These are phyloP conservation scores for Salmacisia buchloeana DNA, from an alignment of 1,284 basidiomycete species.

Conservation along the genomic window DNA sequence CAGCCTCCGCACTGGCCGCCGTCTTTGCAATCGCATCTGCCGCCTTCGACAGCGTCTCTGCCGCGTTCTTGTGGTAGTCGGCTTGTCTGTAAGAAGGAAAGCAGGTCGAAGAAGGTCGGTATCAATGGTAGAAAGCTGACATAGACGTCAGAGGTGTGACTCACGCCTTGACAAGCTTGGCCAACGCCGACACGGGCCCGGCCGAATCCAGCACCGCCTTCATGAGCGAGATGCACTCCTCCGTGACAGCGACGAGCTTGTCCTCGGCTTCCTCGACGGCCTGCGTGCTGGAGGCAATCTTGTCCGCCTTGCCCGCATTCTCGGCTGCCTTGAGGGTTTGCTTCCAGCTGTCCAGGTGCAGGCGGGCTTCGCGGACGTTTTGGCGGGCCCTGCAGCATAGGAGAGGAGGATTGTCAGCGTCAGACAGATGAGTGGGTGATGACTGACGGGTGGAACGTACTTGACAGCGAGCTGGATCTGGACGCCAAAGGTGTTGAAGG, in stretches of 20 bases:
- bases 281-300: slow-evolving; percentile 10
- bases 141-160: slow-evolving; percentile 44
- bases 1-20: slow-evolving; percentile 18
- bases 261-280: slow-evolving; percentile 51
- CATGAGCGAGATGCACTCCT: slow-evolving; percentile 96
- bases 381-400: slow-evolving; percentile 31
- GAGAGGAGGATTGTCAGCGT: background rate
- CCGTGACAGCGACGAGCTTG: slow-evolving; percentile 84
- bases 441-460: slow-evolving; percentile 10
- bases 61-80: slow-evolving; percentile 74
- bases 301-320: slow-evolving; percentile 21
- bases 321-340: slow-evolving; percentile 43
- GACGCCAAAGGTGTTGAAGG: slow-evolving; percentile 61
- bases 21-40: slow-evolving; percentile 12
- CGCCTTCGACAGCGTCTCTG: slow-evolving; percentile 66
- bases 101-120: background rate
- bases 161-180: slow-evolving; percentile 83
- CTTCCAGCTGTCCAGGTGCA: slow-evolving; percentile 47
- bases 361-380: slow-evolving; percentile 42
- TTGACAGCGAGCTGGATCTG: slow-evolving; percentile 47
- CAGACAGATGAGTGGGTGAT: background rate
- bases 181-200: slow-evolving; percentile 88
- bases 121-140: background rate
- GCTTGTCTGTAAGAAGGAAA: slow-evolving; percentile 56
- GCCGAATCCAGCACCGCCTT: slow-evolving; percentile 96